Percentiles rank a stretch among this genome's conserved stretches.
These are phyloP conservation scores for Termitomyces heimii DNA, from an alignment of 768 basidiomycete genomes.

Conservation along the genomic window DNA sequence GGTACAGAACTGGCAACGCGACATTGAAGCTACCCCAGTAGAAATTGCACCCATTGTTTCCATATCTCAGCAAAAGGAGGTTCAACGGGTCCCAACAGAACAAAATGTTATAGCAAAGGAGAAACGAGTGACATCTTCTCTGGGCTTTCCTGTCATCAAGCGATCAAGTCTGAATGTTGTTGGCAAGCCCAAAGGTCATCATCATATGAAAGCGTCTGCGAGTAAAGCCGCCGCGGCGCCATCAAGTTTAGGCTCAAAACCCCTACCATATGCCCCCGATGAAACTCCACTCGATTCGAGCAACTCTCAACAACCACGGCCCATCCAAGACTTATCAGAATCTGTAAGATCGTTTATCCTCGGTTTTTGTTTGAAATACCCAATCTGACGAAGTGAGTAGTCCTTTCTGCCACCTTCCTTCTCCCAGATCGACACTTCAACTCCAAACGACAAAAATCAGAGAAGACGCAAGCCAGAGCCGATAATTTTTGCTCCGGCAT, in stretches of 20 bases:
- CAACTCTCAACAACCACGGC: not conserved
- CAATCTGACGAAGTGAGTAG: slow-evolving; percentile 14
- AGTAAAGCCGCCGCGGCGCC: not conserved
- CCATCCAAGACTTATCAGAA: slow-evolving; percentile 22
- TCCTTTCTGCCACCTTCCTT: slow-evolving; percentile 53
- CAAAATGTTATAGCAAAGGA: not conserved
- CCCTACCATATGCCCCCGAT: not conserved
- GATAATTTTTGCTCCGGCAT: slow-evolving; percentile 25
- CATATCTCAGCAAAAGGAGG: slow-evolving; percentile 2
- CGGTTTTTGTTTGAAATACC: not conserved
- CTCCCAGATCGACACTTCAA: slow-evolving; percentile 46
- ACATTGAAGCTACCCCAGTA: slow-evolving; percentile 7
- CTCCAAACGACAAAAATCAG: slow-evolving; percentile 28
- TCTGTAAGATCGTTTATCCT: slow-evolving; percentile 13
- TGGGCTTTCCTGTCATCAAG: slow-evolving; percentile 42
- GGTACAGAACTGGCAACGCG: slow-evolving; percentile 21
- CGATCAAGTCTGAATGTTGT: slow-evolving; percentile 17
- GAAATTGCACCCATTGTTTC: slow-evolving; percentile 7
- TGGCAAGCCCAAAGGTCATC: slow-evolving; percentile 20
- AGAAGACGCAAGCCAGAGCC: slow-evolving; percentile 36
- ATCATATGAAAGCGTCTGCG: not conserved
- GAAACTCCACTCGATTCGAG: slow-evolving; percentile 1
- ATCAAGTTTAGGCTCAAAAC: slow-evolving; percentile 1
- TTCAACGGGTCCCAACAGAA: not conserved
- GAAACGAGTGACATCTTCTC: slow-evolving; percentile 18